phyloP scores from a whole-genome alignment of 2,329 filamentous ascomycete genomes.

The Colletotrichum brevisporum region DNA sequence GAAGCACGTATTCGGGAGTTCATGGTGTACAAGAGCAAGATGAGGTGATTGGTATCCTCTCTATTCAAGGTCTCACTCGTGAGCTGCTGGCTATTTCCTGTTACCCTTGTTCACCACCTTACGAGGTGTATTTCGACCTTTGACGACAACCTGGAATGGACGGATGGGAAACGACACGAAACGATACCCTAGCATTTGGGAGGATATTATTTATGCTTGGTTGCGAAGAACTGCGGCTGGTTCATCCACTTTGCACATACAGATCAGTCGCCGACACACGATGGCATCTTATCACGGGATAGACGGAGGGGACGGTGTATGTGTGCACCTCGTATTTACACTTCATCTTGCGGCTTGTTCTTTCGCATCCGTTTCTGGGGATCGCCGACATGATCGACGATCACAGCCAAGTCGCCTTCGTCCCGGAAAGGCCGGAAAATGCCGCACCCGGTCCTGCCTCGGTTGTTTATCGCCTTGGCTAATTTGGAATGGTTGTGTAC shows the following conservation, averaged over 20 bases:
- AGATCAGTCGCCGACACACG: constrained; percentile 14
- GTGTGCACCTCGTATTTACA: constrained; percentile 26
- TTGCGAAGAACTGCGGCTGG: constrained; percentile 22
- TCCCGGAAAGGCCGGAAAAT: neutral
- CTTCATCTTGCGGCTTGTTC: constrained; percentile 25
- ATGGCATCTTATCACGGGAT: constrained; percentile 15
- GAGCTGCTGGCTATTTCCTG: neutral
- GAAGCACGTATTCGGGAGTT: constrained; percentile 71
- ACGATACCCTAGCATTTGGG: constrained; percentile 39
- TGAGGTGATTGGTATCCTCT: constrained; percentile 49
- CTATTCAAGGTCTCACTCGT: too few species aligned
- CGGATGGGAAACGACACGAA: constrained; percentile 34
- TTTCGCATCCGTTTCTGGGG: constrained; percentile 16
- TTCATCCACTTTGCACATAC: constrained; percentile 32
- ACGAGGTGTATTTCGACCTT: constrained; percentile 22
- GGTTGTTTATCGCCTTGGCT: constrained; percentile 29
- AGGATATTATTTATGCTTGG: constrained; percentile 30
- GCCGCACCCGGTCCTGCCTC: neutral
- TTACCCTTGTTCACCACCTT: constrained; percentile 12
- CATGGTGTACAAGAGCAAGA: constrained; percentile 61
- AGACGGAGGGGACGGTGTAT: constrained; percentile 6
- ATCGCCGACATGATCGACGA: neutral
- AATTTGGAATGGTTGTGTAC: constrained; percentile 22
- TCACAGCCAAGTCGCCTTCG: neutral
- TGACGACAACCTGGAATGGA: constrained; percentile 36